Conservation (phyloP, 1,139 yeast species). For the Kodamaea arcana region DNA sequence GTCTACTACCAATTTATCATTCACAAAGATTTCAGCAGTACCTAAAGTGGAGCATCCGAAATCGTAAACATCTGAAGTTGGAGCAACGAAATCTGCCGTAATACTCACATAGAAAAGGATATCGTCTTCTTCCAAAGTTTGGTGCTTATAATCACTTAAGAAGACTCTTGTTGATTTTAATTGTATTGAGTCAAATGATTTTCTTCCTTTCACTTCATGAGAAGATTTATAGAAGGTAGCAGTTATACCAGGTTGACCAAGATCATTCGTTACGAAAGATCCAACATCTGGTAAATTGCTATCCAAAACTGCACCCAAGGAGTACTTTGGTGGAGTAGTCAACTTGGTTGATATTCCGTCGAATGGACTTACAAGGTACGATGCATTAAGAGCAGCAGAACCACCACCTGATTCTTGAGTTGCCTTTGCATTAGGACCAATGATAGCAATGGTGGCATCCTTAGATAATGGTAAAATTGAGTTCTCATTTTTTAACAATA, state of each 20-base stretch:
- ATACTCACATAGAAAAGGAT: slow-evolving; percentile 36
- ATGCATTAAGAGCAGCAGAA: slow-evolving; percentile 30
- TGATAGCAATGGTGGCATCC: slow-evolving; percentile 24
- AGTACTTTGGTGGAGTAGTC: slow-evolving; percentile 20
- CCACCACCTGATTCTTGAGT: slow-evolving; percentile 37
- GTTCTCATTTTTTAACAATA: slow-evolving; percentile 19
- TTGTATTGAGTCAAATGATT: slow-evolving; percentile 4
- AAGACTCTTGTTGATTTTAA: slow-evolving; percentile 5
- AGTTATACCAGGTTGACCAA: slow-evolving; percentile 39
- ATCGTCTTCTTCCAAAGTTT: slow-evolving; percentile 3
- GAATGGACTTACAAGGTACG: slow-evolving; percentile 30
- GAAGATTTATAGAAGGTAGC: slow-evolving; percentile 34
- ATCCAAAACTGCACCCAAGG: slow-evolving; percentile 32
- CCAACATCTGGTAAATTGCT: slow-evolving; percentile 30
- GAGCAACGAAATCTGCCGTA: slow-evolving; percentile 41
- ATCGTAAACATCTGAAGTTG: slow-evolving; percentile 44
- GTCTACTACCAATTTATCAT: slow-evolving; percentile 52
- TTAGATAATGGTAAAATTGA: slow-evolving; percentile 14
- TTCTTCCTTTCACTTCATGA: slow-evolving; percentile 18
- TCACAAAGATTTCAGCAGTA: slow-evolving; percentile 49
- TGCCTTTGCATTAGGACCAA: slow-evolving; percentile 36
- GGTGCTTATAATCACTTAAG: slow-evolving; percentile 8
- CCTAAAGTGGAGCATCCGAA: slow-evolving; percentile 52
- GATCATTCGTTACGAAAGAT: slow-evolving; percentile 13
- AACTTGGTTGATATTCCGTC: slow-evolving; percentile 27